Evolutionary conservation across 2,329 filamentous ascomycete species (phyloP).

Genomic region (Aspergillus sojae): DNA sequence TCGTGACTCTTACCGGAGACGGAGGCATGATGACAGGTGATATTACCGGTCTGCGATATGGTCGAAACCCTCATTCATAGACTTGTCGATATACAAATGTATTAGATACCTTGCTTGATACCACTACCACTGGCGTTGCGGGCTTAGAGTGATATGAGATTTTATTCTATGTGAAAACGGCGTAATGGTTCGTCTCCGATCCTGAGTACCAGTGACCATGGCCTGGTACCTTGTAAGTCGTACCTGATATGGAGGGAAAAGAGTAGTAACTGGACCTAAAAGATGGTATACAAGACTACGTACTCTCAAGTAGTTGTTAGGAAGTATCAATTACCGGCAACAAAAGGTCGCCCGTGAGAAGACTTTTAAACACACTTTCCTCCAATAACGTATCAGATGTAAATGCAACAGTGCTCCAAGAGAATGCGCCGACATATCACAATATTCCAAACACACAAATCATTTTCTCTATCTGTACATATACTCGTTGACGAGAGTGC

Average conservation of each 20-base stretch:
- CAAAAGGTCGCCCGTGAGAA: conserved; percentile 6
- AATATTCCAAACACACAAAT: conserved; percentile 13
- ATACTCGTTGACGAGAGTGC: conserved; percentile 13
- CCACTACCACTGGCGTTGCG: conserved; percentile 6
- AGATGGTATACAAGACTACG: neutral
- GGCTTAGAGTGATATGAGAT: neutral
- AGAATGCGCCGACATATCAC: conserved; percentile 21
- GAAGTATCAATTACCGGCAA: conserved; percentile 9
- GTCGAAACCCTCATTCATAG: neutral
- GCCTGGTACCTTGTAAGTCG: neutral
- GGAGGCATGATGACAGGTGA: conserved; percentile 30
- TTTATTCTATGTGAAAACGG: neutral
- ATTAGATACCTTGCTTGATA: conserved; percentile 13
- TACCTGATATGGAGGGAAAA: neutral
- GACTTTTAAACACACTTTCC: conserved; percentile 18
- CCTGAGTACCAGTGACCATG: neutral
- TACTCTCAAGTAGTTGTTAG: neutral
- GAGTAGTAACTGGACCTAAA: neutral
- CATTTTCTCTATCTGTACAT: conserved; percentile 24
- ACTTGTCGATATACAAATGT: neutral
- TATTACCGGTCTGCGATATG: neutral
- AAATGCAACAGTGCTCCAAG: conserved; percentile 26
- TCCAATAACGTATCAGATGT: conserved; percentile 13
- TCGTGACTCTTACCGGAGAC: conserved; percentile 34
- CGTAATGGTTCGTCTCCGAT: neutral